Conservation (phyloP, 306 rosid genomes). For the Medicago ruthenica region DNA sequence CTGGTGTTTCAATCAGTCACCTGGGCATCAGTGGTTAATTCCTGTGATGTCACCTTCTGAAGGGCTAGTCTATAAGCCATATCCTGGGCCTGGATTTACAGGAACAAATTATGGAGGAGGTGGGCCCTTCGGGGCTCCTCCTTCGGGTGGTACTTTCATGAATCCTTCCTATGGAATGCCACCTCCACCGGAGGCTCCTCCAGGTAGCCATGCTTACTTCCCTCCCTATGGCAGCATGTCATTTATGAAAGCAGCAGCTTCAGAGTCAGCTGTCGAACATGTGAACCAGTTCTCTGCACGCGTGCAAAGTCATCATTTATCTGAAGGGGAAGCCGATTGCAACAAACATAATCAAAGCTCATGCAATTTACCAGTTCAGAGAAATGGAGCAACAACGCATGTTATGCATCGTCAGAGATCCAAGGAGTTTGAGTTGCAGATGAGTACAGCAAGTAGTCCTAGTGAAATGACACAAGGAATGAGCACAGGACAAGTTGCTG, state of each 20-base stretch:
- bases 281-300: constrained; percentile 52
- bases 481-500: constrained; percentile 41
- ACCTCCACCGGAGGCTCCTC: constrained; percentile 54
- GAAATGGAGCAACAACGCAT: constrained; percentile 46
- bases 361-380: constrained; percentile 49
- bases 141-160: constrained; percentile 56
- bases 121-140: constrained; percentile 67
- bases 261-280: constrained; percentile 70
- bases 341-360: constrained; percentile 57
- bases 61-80: constrained; percentile 96
- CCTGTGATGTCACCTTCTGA: constrained; percentile 93
- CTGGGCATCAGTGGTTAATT: constrained; percentile 85
- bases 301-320: constrained; percentile 35
- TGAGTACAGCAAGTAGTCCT: constrained; percentile 73
- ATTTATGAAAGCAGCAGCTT: constrained; percentile 52
- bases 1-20: constrained; percentile 76
- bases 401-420: constrained; percentile 47
- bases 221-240: constrained; percentile 82
- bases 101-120: constrained; percentile 69
- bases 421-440: constrained; percentile 66
- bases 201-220: constrained; percentile 61
- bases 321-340: constrained; percentile 46
- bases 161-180: constrained; percentile 70
- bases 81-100: constrained; percentile 67
- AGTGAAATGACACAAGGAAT: constrained; percentile 51